Percentiles rank a stretch among this genome's conserved stretches.
Conservation (phyloP, 257 asterid genomes). For the Penstemon newberryi region DNA sequence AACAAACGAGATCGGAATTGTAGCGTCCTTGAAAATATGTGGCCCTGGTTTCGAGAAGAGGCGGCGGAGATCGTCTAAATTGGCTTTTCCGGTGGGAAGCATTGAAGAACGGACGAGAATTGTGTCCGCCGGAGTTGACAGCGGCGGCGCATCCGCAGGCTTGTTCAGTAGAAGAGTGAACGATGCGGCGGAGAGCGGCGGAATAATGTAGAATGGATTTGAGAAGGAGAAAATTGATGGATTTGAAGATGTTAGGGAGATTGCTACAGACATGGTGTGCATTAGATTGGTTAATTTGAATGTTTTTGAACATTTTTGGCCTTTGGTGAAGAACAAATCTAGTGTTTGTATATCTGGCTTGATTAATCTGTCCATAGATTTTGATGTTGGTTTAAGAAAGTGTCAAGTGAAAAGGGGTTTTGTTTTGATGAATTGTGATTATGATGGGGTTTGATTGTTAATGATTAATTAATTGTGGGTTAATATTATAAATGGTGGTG, state of each 20-base stretch:
- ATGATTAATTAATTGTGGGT: not conserved
- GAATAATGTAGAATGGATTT: slow-evolving; percentile 50
- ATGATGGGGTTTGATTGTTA: slow-evolving; percentile 3
- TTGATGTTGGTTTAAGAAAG: not conserved
- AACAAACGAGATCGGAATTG: slow-evolving; percentile 50
- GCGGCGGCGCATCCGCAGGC: slow-evolving; percentile 52
- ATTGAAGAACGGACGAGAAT: slow-evolving; percentile 56
- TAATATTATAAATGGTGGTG: slow-evolving; percentile 12
- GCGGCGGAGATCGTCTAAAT: slow-evolving; percentile 56
- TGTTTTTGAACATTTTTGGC: slow-evolving; percentile 47
- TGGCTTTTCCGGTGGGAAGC: slow-evolving; percentile 84
- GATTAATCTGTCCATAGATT: slow-evolving; percentile 72
- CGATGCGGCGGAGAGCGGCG: slow-evolving; percentile 60
- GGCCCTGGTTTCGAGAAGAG: slow-evolving; percentile 62
- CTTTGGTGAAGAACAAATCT: slow-evolving; percentile 41
- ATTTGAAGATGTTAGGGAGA: slow-evolving; percentile 61
- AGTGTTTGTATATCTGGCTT: slow-evolving; percentile 54
- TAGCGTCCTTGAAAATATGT: slow-evolving; percentile 70
- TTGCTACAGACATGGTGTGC: slow-evolving; percentile 90
- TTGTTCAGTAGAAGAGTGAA: slow-evolving; percentile 42
- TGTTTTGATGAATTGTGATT: not conserved
- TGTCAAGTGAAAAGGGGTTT: not conserved
- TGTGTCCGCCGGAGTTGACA: slow-evolving; percentile 46
- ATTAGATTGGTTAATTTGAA: slow-evolving; percentile 65
- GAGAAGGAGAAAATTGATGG: slow-evolving; percentile 50